phyloP scores from a whole-genome alignment of 2,329 filamentous ascomycete species.

The Exophiala spinifera region DNA sequence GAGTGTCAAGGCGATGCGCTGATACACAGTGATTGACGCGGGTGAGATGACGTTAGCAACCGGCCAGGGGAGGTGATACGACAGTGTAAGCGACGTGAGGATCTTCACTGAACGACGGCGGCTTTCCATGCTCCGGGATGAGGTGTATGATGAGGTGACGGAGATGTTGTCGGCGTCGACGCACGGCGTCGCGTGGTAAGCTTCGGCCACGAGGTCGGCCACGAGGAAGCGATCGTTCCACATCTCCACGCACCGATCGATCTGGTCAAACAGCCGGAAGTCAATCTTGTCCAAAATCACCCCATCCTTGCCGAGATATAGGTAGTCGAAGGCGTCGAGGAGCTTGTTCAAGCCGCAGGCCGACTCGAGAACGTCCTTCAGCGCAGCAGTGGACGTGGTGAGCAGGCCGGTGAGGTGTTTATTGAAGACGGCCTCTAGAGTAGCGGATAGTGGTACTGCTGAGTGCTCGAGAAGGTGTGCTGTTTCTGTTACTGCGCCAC shows the following conservation, averaged over 20 bases:
- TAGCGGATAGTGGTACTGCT: constrained; percentile 54
- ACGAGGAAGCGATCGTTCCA: constrained; percentile 84
- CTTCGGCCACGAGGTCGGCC: constrained; percentile 71
- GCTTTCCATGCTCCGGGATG: constrained; percentile 44
- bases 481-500: constrained; percentile 6
- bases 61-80: constrained; percentile 65
- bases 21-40: constrained; percentile 63
- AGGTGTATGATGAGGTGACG: constrained; percentile 49
- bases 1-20: constrained; percentile 69
- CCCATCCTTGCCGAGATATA: constrained; percentile 78
- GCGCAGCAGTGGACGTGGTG: constrained; percentile 55
- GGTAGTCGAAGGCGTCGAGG: constrained; percentile 63
- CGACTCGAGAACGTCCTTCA: constrained; percentile 60
- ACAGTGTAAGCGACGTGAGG: constrained; percentile 62
- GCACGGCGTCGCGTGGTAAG: constrained; percentile 54
- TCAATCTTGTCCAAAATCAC: constrained; percentile 64
- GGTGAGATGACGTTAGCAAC: constrained; percentile 70
- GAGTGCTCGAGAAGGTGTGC: constrained; percentile 8
- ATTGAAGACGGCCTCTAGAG: constrained; percentile 69
- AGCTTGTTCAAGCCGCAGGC: constrained; percentile 65
- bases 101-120: constrained; percentile 59
- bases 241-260: constrained; percentile 57
- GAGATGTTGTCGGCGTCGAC: constrained; percentile 63
- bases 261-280: constrained; percentile 67
- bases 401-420: constrained; percentile 67